Base-by-base conservation (phyloP, 2,329 filamentous ascomycete genomes). In the Exophiala bonariae region DNA sequence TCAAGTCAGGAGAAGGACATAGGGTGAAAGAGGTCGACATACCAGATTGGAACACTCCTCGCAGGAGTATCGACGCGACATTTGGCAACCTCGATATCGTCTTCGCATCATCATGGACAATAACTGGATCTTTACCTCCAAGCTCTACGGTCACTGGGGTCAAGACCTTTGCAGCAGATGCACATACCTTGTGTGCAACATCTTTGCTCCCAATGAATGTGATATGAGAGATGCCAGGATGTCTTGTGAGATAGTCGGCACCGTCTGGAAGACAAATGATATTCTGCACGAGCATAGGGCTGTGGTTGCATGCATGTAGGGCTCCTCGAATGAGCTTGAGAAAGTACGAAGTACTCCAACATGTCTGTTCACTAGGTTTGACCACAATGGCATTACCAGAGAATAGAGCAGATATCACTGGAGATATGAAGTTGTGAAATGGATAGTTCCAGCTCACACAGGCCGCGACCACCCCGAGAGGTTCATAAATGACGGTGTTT, bases 401-500 rank as follows among this genome's bases (percentile, higher is more conserved):
- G 65, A 97, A 97, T 41, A 97, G 79, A 13, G 88, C 84, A 57
- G 88, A 91, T 64, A 97, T 95, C 57, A 96, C 80, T 11, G 92
- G 93, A 0, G 88, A 89, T 37, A 97, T 81, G 54, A 97, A 77
- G 69, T 99, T 99, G 73, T 99, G 93, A 69, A 97, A 95, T 35
- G 89, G 84, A 65, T 90, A 97, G 73, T 99, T 99, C 93, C 93
- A 99, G 64, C 87, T 93, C 34, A 99, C 89, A 42, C 92, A 85
- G 14, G 93, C 92, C 9, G 89, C 86, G 4, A 99, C 88, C 28
- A 99, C 89, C 13, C 93, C 93, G 16, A 97, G 74, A 11, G 93
- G 92, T 69, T 99, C 91, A 68, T 95, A 99, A 40, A 80, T 74
- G 20, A 99, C 90, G 53, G 84, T 85, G 64, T 96, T 96, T 66